Evolutionary conservation across 495 filamentous ascomycete species (phyloP).

Genomic region (Tuber indicum): DNA sequence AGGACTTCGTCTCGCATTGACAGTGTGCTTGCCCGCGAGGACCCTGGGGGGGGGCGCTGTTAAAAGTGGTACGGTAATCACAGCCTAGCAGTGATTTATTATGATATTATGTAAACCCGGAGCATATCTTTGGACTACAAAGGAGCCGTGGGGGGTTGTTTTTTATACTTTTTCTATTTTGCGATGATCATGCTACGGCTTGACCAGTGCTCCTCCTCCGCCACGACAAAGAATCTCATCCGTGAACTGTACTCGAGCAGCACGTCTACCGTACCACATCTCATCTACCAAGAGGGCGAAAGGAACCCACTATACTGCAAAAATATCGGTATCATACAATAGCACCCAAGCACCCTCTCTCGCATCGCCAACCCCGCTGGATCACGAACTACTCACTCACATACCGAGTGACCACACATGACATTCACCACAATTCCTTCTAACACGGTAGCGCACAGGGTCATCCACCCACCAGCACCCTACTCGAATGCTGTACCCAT

Average conservation of each 20-base stretch:
- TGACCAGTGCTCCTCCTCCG: not conserved
- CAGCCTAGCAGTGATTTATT: not conserved
- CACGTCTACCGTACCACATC: not conserved
- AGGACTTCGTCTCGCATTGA: too few relatives aligned
- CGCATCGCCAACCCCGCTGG: not conserved
- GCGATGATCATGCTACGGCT: not conserved
- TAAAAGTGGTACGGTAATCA: not conserved
- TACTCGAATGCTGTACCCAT: not conserved
- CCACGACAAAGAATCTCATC: not conserved
- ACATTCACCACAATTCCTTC: not conserved
- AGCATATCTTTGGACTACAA: not conserved
- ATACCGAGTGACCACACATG: not conserved
- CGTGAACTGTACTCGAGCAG: not conserved
- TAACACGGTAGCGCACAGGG: not conserved
- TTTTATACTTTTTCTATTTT: not conserved
- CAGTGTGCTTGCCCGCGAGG: not conserved
- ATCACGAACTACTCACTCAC: not conserved
- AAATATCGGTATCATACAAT: too few relatives aligned
- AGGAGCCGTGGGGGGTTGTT: not conserved
- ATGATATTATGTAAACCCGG: not conserved
- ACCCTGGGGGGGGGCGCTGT: not conserved
- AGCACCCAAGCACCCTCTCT: not conserved
- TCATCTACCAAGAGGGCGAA: too few relatives aligned
- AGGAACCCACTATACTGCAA: too few relatives aligned
- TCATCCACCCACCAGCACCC: too few relatives aligned